These are phyloP conservation scores for Cyclotella cryptica DNA, from an alignment of 108 stramenopile species.

Conservation along the genomic window DNA sequence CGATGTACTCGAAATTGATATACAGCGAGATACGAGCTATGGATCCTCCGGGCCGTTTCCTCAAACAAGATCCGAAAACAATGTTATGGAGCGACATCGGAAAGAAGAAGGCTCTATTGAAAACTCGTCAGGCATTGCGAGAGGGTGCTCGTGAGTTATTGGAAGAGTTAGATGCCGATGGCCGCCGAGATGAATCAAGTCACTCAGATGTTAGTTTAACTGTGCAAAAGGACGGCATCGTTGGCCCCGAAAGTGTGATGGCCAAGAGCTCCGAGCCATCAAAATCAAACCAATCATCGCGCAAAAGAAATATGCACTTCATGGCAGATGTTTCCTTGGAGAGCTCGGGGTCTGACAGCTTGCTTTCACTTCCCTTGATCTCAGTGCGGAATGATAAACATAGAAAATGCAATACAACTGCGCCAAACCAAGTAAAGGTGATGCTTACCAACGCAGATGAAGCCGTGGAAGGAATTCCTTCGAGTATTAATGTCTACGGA, in stretches of 20 bases:
- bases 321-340: no score
- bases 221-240: neutral
- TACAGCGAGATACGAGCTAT: conserved; percentile 74
- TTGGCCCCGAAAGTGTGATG: neutral
- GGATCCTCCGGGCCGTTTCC: conserved; percentile 80
- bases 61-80: conserved; percentile 77
- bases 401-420: no score
- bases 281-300: no score
- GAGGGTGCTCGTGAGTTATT: conserved; percentile 84
- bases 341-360: no score
- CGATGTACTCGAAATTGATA: conserved; percentile 75
- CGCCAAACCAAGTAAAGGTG: no score
- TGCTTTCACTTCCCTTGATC: no score
- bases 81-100: conserved; percentile 89
- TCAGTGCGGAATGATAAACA: no score
- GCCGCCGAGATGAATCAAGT: conserved; percentile 2
- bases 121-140: conserved; percentile 85
- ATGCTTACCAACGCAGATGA: no score
- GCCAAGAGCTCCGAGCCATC: neutral
- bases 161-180: conserved; percentile 51
- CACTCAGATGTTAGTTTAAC: neutral
- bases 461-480: no score
- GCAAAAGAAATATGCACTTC: no score
- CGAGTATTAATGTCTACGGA: no score
- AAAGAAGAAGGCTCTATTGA: conserved; percentile 86